These are phyloP conservation scores for Leucocoprinus gongylophorus DNA, from an alignment of 1,284 basidiomycete genomes.

Conservation along the genomic window DNA sequence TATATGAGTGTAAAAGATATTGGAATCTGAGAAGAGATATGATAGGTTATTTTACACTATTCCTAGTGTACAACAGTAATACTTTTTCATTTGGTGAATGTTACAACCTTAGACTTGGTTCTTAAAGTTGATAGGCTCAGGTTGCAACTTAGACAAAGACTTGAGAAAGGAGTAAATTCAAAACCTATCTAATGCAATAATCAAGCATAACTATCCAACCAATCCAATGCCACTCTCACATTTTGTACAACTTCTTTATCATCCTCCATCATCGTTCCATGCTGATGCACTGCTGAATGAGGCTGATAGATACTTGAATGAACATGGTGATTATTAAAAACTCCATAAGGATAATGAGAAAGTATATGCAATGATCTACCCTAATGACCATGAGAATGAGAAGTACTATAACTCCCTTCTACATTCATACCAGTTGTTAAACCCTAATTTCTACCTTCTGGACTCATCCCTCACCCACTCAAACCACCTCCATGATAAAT, in stretches of 20 bases:
- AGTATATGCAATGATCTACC: not conserved
- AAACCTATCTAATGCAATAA: not conserved
- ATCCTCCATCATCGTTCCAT: constrained; percentile 25
- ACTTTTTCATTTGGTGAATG: too few species aligned
- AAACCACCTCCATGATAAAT: constrained; percentile 16
- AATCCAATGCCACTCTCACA: constrained; percentile 48
- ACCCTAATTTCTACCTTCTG: constrained; percentile 25
- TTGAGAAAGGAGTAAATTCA: too few species aligned
- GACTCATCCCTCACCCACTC: constrained; percentile 5
- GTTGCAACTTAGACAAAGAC: too few species aligned
- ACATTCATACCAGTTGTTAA: constrained; percentile 19
- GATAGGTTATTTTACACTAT: too few species aligned
- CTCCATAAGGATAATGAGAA: constrained; percentile 13
- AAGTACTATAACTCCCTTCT: constrained; percentile 18
- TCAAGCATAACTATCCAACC: constrained; percentile 28
- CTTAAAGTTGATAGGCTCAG: too few species aligned
- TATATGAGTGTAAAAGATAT: too few species aligned
- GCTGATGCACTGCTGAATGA: constrained; percentile 2
- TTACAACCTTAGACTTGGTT: too few species aligned
- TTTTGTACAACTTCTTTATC: constrained; percentile 51
- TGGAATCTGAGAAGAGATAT: too few species aligned
- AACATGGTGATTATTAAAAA: constrained; percentile 12
- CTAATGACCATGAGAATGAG: constrained; percentile 10
- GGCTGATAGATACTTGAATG: constrained; percentile 10
- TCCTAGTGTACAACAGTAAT: too few species aligned